Base-by-base conservation (phyloP, 257 asterid species). In the Coffea eugenioides region DNA sequence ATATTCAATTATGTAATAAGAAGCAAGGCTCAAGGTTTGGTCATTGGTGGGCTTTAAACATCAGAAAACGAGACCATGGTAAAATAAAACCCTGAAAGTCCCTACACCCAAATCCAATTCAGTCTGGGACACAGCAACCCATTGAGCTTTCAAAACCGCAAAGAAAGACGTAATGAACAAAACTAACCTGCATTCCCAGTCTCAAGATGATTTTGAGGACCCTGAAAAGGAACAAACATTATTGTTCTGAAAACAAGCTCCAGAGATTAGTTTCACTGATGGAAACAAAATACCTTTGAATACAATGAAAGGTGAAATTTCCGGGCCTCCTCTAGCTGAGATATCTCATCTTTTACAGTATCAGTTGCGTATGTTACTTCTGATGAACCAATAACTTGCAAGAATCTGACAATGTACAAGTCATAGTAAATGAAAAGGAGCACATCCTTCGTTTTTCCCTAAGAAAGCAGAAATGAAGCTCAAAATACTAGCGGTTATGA, bases 251-350 rank as follows among this genome's bases (percentile, higher is more conserved):
- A 59, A 14, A 68, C 61, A 70, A 52, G 56, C 41, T 64, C 20
- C 10, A 80, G 73, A 80, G 52, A 83, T 77, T 59, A 76, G 74
- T 61, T 77, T 65, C 43, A 66, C 71, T 59, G 16, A 20, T 34
- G 73, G 13, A 79, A 79, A 6, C 56, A 62, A 64, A 81, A 84
- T 87, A 93, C 99, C 97, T 87, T 93, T 52, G 86, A 79, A 88
- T 92, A 89, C 21, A 93, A 84, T 27, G 98, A 93, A 77, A 89
- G 82, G 83, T 95, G 99, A 87, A 93, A 95, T 41, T 72, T 86
- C 21, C 92, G 88, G 79, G 97, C 92, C 84, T 92, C 98, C 85
- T 91, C 98, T 67, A 95, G 92, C 92, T 92, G 98, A 88, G 91
- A 87, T 83, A 96, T 91, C 90, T 94, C 99, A 64, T 85, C 87